Evolutionary conservation across 495 filamentous ascomycete genomes (phyloP), one percentile per base, ranked within the genome.

Genomic region (Copromyces sp.): DNA sequence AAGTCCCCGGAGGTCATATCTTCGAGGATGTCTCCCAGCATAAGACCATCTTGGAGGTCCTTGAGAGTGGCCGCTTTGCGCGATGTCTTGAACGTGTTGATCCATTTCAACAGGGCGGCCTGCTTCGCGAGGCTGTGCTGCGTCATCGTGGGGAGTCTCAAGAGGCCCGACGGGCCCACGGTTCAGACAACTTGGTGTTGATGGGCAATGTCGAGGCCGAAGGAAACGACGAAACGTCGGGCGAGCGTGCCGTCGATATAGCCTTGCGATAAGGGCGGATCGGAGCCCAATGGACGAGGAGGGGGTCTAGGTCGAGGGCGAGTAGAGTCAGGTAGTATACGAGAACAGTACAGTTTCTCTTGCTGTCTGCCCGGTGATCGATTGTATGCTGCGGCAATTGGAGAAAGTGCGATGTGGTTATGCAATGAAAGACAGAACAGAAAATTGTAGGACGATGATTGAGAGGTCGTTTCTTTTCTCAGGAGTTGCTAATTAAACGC

Each of bases 31-130:
- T 87, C 85, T 68, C 93, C 94, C 80, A 97, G 84, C 39, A 92
- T 85, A 68, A 87, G 84, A 69, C 93, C 94, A 81, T 96, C 91
- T 70, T 87, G 89, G 77, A 97, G 85, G 75, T 94, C 89, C 72
- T 87, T 86, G 29, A 82, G 74, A 12, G 75, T 74, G 68, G 74
- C 76, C 73, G 79, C 79, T 73, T 76, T 79, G 69, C 74, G 77
- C 61, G 74, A 68, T 65, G 76, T 78, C 38, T 80, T 77, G 73
- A 83, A 83, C 2, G 80, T 76, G 73, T 77, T 78, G 73, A 85
- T 81, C 83, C 83, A 85, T 80, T 81, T 82, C 71, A 86, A 76
- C 70, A 86, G 77, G 61, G 84, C 84, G 47, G 74, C 74, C 70
- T 84, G 81, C 53, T 78, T 78, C 68, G 69, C 73, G 17, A 70